Base-by-base conservation (phyloP, 2,329 filamentous ascomycete genomes). In the Neoascochyta sp. region DNA sequence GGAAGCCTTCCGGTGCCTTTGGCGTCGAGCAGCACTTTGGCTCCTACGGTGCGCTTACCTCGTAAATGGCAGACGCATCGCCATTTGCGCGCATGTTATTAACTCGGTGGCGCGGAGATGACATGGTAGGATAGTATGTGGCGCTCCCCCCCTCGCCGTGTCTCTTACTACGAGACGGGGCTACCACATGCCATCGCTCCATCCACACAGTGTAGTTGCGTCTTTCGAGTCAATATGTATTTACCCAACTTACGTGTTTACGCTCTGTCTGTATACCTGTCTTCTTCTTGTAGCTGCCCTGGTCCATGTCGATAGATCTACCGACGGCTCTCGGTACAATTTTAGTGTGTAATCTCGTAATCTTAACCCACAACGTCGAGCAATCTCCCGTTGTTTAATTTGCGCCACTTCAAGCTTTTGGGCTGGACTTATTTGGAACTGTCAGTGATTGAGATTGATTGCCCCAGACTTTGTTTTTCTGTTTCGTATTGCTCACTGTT, bases 11-110 rank as follows among this genome's bases (percentile, higher is more conserved):
- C 16, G 83, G 82, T 47, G 62, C 66, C 18, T 86, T 80, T 65
- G 67, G 67, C 40, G 86, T 88, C 52, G 89, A 95, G 80, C 78
- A 81, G 68, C 72, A 74, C 73, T 95, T 86, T 77, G 86, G 88
- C 43, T 80, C 15, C 14, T n/a, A 10, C 15, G 9, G 7, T 15
- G 14, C 9, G 10, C 17, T 7, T 20, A 20, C 7, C 10, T 20
- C 7, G 10, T 20, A n/a, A n/a, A n/a, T n/a, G n/a, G n/a, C n/a
- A n/a, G n/a, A n/a, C n/a, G n/a, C n/a, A n/a, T n/a, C n/a, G n/a
- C n/a, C n/a, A n/a, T n/a, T n/a, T n/a, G n/a, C n/a, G n/a, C n/a
- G n/a, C n/a, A n/a, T n/a, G n/a, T n/a, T n/a, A n/a, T n/a, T n/a
- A n/a, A n/a, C n/a, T n/a, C n/a, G n/a, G n/a, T n/a, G n/a, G n/a